phyloP scores from a whole-genome alignment of 805 yeast genomes.

The Sporopachydermia quercuum region DNA sequence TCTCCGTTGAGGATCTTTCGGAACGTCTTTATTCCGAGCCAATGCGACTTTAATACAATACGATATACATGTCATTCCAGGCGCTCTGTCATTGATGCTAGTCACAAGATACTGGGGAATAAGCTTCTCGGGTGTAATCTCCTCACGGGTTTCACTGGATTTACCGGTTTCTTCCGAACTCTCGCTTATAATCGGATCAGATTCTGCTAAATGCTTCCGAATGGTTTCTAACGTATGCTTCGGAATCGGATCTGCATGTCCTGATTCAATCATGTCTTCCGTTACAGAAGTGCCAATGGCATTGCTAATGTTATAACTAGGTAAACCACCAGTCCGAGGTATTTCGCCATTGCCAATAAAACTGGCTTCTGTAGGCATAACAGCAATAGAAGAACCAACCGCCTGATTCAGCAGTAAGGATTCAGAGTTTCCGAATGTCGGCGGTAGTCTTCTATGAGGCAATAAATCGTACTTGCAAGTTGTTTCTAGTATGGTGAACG shows the following conservation, averaged over 20 bases:
- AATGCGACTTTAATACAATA: background rate
- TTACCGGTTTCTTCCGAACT: too few relatives aligned
- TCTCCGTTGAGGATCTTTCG: background rate
- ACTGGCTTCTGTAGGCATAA: background rate
- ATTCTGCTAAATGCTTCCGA: too few relatives aligned
- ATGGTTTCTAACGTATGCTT: too few relatives aligned
- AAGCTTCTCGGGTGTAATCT: too few relatives aligned
- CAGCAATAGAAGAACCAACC: background rate
- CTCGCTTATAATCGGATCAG: too few relatives aligned
- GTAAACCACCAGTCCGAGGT: too few relatives aligned
- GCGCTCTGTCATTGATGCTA: background rate
- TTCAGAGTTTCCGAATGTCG: background rate
- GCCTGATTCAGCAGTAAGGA: background rate
- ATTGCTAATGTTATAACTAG: too few relatives aligned
- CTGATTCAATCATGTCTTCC: too few relatives aligned
- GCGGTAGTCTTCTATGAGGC: background rate
- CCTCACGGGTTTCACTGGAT: too few relatives aligned
- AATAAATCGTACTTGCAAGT: slow-evolving; percentile 1
- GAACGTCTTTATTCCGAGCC: background rate
- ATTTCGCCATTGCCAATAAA: too few relatives aligned
- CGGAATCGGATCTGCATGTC: too few relatives aligned
- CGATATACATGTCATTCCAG: background rate
- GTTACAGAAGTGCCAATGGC: too few relatives aligned
- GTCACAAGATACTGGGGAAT: background rate
- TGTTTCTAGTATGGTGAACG: background rate